phyloP scores from a whole-genome alignment of 139 green algal species.

The Dunaliella primolecta region DNA sequence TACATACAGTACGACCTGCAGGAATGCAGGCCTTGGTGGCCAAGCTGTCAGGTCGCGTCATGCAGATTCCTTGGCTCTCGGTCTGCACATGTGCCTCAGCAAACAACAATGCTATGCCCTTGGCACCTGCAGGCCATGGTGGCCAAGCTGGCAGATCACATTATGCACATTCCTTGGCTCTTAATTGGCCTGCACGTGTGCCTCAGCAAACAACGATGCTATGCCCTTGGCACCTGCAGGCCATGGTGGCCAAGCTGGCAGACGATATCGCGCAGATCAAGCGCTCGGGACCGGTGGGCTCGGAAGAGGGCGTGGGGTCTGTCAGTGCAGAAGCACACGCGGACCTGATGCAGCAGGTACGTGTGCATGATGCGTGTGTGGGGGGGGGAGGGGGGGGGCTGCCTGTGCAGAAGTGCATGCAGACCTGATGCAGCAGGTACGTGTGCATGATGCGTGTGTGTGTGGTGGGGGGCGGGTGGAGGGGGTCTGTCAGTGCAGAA shows the following conservation, averaged over 20 bases:
- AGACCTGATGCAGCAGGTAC: constrained; percentile 1
- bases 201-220: no score
- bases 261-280: constrained; percentile 38
- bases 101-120: no score
- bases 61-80: no score
- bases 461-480: no score
- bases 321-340: not conserved
- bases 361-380: not conserved
- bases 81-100: no score
- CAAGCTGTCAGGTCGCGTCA: no score
- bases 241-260: constrained; percentile 18
- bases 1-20: no score
- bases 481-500: not conserved
- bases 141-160: no score
- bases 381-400: not conserved
- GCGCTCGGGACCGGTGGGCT: not conserved
- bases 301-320: not conserved
- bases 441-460: not conserved
- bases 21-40: no score
- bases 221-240: constrained; percentile 18
- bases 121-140: no score
- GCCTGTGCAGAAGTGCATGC: not conserved
- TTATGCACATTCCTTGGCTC: no score
- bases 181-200: no score
- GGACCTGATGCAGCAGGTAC: constrained; percentile 1